These are phyloP conservation scores for Cucumis cinereus DNA, from an alignment of 306 rosid genomes.

Conservation along the genomic window DNA sequence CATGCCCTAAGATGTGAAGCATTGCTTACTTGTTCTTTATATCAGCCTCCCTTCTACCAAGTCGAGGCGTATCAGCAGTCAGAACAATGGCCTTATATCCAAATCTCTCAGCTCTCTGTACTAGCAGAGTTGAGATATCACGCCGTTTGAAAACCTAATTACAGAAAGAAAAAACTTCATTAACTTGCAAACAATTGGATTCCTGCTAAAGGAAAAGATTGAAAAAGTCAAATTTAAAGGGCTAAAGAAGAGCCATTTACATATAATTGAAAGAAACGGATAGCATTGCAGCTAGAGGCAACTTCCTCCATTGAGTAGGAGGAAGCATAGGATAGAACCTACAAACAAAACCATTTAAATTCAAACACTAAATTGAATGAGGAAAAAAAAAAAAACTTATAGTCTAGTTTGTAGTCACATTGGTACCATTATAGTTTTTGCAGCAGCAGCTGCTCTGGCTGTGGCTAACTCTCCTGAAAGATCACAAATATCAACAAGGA, in stretches of 20 bases:
- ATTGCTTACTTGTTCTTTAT: conserved; percentile 37
- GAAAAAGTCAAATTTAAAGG: not conserved
- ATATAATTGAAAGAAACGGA: conserved; percentile 61
- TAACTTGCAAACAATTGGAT: not conserved
- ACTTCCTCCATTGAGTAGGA: conserved; percentile 50
- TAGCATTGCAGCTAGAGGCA: conserved; percentile 57
- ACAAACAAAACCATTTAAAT: not conserved
- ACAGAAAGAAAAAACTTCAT: not conserved
- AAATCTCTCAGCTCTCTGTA: conserved; percentile 40
- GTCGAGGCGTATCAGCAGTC: conserved; percentile 42
- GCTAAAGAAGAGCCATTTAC: conserved; percentile 14
- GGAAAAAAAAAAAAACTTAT: too few relatives aligned
- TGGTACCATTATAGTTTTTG: conserved; percentile 50
- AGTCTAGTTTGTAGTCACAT: not conserved
- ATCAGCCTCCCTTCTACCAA: conserved; percentile 63
- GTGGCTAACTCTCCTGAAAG: conserved; percentile 54
- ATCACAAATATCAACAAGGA: not conserved
- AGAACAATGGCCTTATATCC: conserved; percentile 53
- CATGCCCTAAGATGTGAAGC: not conserved
- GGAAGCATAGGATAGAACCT: conserved; percentile 34
- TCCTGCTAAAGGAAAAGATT: not conserved
- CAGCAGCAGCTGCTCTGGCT: conserved; percentile 55
- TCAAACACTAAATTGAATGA: not conserved
- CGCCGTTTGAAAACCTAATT: conserved; percentile 38
- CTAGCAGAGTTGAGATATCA: conserved; percentile 32